phyloP scores from a whole-genome alignment of 768 basidiomycete genomes.

The Daedaleopsis nitida region DNA sequence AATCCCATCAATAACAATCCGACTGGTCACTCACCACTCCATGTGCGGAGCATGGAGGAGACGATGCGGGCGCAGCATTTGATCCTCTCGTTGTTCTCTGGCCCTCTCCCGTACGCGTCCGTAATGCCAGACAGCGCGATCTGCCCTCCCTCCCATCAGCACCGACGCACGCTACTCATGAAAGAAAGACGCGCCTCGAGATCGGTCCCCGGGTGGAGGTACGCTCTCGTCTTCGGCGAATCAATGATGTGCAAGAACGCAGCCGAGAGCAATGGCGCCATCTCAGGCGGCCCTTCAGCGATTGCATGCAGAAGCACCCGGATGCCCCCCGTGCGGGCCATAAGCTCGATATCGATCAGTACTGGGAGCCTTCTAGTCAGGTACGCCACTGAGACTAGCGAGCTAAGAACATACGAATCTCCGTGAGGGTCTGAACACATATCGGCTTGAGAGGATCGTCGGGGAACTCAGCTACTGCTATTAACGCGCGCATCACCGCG shows the following conservation, averaged over 20 bases:
- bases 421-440: slow-evolving; percentile 84
- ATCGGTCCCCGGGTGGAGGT: slow-evolving; percentile 80
- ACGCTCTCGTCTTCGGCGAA: slow-evolving; percentile 77
- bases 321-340: slow-evolving; percentile 80
- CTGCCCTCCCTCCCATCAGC: slow-evolving; percentile 38
- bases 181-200: slow-evolving; percentile 67
- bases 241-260: slow-evolving; percentile 86
- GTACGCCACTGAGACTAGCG: background rate
- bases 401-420: slow-evolving; percentile 67
- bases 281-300: slow-evolving; percentile 86
- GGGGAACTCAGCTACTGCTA: slow-evolving; percentile 88
- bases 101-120: slow-evolving; percentile 86
- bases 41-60: slow-evolving; percentile 82
- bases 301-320: slow-evolving; percentile 83
- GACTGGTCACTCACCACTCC: slow-evolving; percentile 72
- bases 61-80: slow-evolving; percentile 77
- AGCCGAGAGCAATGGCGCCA: slow-evolving; percentile 75
- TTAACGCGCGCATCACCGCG: slow-evolving; percentile 81
- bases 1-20: background rate
- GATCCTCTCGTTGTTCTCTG: slow-evolving; percentile 79
- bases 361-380: slow-evolving; percentile 46
- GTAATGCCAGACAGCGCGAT: slow-evolving; percentile 88
- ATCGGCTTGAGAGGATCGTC: slow-evolving; percentile 88
- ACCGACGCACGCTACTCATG: background rate
- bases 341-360: slow-evolving; percentile 83